Conservation (phyloP, 1,139 yeast species). For the Candida dubliniensis region DNA sequence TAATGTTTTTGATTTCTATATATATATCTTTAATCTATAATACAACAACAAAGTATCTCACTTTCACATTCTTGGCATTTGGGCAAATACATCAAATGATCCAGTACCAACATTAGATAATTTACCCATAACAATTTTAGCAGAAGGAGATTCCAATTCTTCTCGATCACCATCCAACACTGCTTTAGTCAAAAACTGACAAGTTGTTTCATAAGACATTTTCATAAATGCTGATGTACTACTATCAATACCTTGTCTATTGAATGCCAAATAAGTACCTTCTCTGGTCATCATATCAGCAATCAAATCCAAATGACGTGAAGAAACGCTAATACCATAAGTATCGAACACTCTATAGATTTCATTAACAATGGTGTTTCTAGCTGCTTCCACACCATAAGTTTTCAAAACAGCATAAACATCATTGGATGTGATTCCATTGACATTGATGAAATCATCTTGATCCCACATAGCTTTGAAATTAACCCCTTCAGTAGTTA, state of each 20-base stretch:
- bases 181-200: slow-evolving; percentile 95
- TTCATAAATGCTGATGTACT: slow-evolving; percentile 96
- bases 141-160: slow-evolving; percentile 86
- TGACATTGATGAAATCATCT: slow-evolving; percentile 85
- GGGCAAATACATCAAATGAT: slow-evolving; percentile 81
- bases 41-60: background rate
- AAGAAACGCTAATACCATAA: slow-evolving; percentile 90
- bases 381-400: slow-evolving; percentile 98
- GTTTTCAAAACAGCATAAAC: slow-evolving; percentile 85
- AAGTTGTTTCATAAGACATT: slow-evolving; percentile 98
- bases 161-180: slow-evolving; percentile 92
- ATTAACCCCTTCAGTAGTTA: slow-evolving; percentile 98
- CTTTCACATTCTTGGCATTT: slow-evolving; percentile 32
- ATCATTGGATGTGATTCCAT: slow-evolving; percentile 88
- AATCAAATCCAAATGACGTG: slow-evolving; percentile 92
- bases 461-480: slow-evolving; percentile 98
- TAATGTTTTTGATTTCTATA: background rate
- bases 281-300: slow-evolving; percentile 99
- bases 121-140: slow-evolving; percentile 93
- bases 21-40: background rate
- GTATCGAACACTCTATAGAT: slow-evolving; percentile 94
- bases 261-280: slow-evolving; percentile 94
- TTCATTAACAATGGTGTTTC: slow-evolving; percentile 95
- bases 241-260: slow-evolving; percentile 96
- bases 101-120: slow-evolving; percentile 95